Base-by-base conservation (phyloP, 1,284 basidiomycete species). In the Pulveroboletus sp. region DNA sequence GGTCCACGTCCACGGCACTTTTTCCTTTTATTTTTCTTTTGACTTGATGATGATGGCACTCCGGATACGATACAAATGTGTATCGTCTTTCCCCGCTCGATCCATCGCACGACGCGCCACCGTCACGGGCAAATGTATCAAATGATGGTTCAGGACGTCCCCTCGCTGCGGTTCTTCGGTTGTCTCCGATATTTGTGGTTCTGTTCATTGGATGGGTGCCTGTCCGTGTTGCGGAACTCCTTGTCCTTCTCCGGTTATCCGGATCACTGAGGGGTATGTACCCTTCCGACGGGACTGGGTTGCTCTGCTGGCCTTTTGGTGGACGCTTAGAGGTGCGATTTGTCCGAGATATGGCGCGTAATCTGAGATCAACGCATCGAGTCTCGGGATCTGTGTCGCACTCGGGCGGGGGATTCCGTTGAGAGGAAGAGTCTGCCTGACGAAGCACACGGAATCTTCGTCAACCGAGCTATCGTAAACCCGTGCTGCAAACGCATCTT, bases 331-430 rank as follows among this genome's bases (percentile, higher is more conserved):
- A 36, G 35, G 33, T 32, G 17, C 44, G 50, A 32, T 42, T 35
- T 42, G 39, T 64, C 57, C 43, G 39, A 40, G 45, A 39, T 47
- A 54, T 21, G 15, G 53, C 44, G 51, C 37, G 42, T 47, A 54
- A 69, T 66, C 62, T 62, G 19, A 63, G 66, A 65, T 67, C 53
- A 56, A 50, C 50, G 47, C 48, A 36, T 35, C 49, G 45, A 50
- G 21, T 21, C 11, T 36, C 35, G 19, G 29, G 26, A 44, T 29
- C 33, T 48, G 35, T 16, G 19, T 39, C 16, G 26, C 13, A 45
- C 16, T 45, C 40, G 5, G 32, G 13, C 29, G 17, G 39, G 33
- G 19, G 42, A 16, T 48, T 54, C 49, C 41, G 45, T 49, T 53
- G 56, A 48, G n/a, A 53, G 51, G 33, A 56, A 56, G 35, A 4